phyloP scores from a whole-genome alignment of 768 basidiomycete species.

The Chlorophyllum brunneum region DNA sequence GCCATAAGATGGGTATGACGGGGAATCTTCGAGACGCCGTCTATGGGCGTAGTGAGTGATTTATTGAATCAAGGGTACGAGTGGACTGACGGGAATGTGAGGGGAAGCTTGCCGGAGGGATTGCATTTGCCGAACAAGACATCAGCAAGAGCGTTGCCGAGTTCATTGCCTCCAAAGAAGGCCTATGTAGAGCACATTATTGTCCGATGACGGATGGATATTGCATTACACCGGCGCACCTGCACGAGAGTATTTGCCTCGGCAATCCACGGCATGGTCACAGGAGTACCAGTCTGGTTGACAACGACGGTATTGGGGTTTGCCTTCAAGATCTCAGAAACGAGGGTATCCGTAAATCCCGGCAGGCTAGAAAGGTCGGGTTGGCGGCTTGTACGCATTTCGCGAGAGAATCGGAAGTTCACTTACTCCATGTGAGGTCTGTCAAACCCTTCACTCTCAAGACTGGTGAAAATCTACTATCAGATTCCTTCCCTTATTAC shows the following conservation, averaged over 20 bases:
- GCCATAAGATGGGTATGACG: slow-evolving; percentile 43
- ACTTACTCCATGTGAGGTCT: slow-evolving; percentile 40
- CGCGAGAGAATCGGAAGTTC: not conserved
- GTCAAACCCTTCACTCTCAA: slow-evolving; percentile 63
- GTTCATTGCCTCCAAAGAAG: slow-evolving; percentile 52
- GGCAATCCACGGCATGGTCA: slow-evolving; percentile 54
- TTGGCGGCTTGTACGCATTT: not conserved
- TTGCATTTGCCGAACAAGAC: slow-evolving; percentile 58
- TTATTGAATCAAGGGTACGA: not conserved
- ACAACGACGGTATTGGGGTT: slow-evolving; percentile 55
- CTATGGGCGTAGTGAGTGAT: slow-evolving; percentile 19
- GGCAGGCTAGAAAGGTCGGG: slow-evolving; percentile 35
- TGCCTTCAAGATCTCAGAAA: slow-evolving; percentile 41
- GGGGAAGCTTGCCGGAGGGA: slow-evolving; percentile 53
- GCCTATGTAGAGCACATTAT: slow-evolving; percentile 28
- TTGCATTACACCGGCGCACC: slow-evolving; percentile 20
- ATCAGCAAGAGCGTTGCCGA: slow-evolving; percentile 55
- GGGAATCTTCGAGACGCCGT: slow-evolving; percentile 48
- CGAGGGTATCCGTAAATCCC: slow-evolving; percentile 47
- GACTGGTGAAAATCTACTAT: slow-evolving; percentile 16
- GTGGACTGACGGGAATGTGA: slow-evolving; percentile 46
- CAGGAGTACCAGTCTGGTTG: slow-evolving; percentile 52
- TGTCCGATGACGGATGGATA: not conserved
- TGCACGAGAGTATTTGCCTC: slow-evolving; percentile 34
- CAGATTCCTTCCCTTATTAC: not conserved